Conservation (phyloP, 176 grass and related monocot genomes). For the Carex littledalei region DNA sequence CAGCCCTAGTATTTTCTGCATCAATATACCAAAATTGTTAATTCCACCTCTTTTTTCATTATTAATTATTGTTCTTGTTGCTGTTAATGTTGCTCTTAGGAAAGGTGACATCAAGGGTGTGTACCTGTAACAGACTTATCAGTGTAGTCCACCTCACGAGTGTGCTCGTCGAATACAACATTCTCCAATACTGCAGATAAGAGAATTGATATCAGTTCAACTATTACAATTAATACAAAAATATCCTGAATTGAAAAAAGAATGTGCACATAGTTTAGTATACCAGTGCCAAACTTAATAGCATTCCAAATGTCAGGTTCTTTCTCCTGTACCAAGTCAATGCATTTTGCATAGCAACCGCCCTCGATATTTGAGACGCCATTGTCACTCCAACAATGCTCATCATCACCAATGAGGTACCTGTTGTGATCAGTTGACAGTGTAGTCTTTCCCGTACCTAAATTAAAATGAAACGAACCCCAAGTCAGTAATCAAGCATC, state of each 20-base stretch:
- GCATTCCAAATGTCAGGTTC: constrained; percentile 99
- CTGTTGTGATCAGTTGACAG: constrained; percentile 91
- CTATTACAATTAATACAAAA: not conserved
- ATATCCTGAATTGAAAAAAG: not conserved
- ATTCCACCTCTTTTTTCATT: not conserved
- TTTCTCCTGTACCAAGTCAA: constrained; percentile 74
- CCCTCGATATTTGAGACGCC: constrained; percentile 98
- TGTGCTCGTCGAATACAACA: constrained; percentile 92
- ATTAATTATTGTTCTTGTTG: not conserved
- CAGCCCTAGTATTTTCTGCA: constrained; percentile 89
- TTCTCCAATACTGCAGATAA: constrained; percentile 74
- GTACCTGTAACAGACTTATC: constrained; percentile 98
- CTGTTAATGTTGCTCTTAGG: not conserved
- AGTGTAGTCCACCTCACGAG: constrained; percentile 74
- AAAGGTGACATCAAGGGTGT: not conserved
- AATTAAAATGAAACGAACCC: not conserved
- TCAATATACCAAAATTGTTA: not conserved
- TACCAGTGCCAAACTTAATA: constrained; percentile 97
- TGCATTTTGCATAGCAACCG: constrained; percentile 96
- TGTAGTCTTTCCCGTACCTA: constrained; percentile 94
- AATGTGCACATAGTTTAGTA: not conserved
- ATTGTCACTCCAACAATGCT: constrained; percentile 91
- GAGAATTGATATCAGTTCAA: not conserved
- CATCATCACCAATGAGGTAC: constrained; percentile 80
- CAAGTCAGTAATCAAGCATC: not conserved